Evolutionary conservation across 495 filamentous ascomycete genomes (phyloP).

Genomic region (Aspergillus kassunensis): DNA sequence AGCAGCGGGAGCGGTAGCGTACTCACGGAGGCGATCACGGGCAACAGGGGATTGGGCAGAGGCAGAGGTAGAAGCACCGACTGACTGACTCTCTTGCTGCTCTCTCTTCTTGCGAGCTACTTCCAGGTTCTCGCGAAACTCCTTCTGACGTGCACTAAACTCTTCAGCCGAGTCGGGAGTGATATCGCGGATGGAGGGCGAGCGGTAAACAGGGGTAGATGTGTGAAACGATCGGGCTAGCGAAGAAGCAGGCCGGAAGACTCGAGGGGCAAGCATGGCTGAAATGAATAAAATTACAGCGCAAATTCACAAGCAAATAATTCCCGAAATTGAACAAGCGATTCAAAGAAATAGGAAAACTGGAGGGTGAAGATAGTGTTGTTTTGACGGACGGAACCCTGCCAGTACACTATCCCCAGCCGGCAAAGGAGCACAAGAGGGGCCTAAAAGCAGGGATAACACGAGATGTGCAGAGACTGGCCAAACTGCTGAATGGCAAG

Average conservation of each 20-base stretch:
- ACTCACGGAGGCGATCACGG: slow-evolving; percentile 42
- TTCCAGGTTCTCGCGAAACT: slow-evolving; percentile 79
- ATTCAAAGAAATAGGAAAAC: slow-evolving; percentile 2
- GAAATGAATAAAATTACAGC: slow-evolving; percentile 9
- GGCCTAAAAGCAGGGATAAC: slow-evolving; percentile 13
- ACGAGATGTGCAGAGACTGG: slow-evolving; percentile 14
- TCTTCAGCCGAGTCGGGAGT: slow-evolving; percentile 61
- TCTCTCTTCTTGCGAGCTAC: slow-evolving; percentile 68
- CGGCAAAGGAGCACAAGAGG: slow-evolving; percentile 14
- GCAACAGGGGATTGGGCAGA: slow-evolving; percentile 37
- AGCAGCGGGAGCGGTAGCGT: slow-evolving; percentile 49
- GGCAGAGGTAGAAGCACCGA: slow-evolving; percentile 39
- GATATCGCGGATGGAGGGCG: slow-evolving; percentile 85
- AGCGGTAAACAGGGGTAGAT: slow-evolving; percentile 48
- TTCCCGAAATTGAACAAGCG: not conserved
- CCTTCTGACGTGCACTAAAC: slow-evolving; percentile 77
- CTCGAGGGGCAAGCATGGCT: slow-evolving; percentile 48
- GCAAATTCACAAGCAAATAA: too few species aligned
- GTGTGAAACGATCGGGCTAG: slow-evolving; percentile 60
- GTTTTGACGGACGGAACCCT: slow-evolving; percentile 2
- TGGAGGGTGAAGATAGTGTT: not conserved
- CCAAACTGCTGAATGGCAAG: slow-evolving; percentile 21
- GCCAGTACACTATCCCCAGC: not conserved
- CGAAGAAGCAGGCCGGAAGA: slow-evolving; percentile 44
- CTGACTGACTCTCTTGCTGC: slow-evolving; percentile 79